Percentiles rank a stretch among this genome's conserved stretches.
phyloP scores from a whole-genome alignment of 768 basidiomycete genomes.

The Kwoniella sp. region DNA sequence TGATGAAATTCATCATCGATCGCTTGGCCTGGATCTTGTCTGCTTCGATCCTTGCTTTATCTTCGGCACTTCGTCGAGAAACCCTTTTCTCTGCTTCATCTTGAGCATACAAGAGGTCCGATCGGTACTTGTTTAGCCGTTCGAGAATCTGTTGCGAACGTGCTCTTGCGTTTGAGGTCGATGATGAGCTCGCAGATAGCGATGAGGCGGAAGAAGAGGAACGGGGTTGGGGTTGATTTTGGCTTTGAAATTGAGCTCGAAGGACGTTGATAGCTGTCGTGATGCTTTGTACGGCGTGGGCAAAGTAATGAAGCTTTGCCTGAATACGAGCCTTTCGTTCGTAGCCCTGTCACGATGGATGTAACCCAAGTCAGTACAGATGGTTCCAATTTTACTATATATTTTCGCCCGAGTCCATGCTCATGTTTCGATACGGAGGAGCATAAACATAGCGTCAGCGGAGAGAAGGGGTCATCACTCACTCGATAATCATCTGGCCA shows the following conservation, averaged over 20 bases:
- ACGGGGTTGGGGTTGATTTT: not conserved
- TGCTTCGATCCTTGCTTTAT: constrained; percentile 3
- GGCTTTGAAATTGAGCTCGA: not conserved
- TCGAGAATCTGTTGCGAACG: not conserved
- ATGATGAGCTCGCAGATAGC: not conserved
- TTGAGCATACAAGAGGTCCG: constrained; percentile 6
- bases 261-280: constrained; percentile 1
- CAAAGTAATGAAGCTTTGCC: not conserved
- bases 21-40: constrained; percentile 2
- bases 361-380: not conserved
- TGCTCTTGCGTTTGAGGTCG: not conserved
- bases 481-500: constrained; percentile 18
- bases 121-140: not conserved
- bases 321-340: constrained; percentile 11
- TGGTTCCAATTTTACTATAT: not conserved
- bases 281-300: not conserved
- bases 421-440: too few relatives aligned
- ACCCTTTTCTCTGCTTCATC: constrained; percentile 5
- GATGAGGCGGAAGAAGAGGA: not conserved
- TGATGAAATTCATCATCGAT: constrained; percentile 14
- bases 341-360: constrained; percentile 3
- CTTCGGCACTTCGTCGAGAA: not conserved
- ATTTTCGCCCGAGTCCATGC: too few relatives aligned
- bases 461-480: not conserved
- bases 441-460: too few relatives aligned